Evolutionary conservation across 2,329 filamentous ascomycete genomes (phyloP), one percentile per base, ranked within the genome.

Genomic region (Xylaria sp.): DNA sequence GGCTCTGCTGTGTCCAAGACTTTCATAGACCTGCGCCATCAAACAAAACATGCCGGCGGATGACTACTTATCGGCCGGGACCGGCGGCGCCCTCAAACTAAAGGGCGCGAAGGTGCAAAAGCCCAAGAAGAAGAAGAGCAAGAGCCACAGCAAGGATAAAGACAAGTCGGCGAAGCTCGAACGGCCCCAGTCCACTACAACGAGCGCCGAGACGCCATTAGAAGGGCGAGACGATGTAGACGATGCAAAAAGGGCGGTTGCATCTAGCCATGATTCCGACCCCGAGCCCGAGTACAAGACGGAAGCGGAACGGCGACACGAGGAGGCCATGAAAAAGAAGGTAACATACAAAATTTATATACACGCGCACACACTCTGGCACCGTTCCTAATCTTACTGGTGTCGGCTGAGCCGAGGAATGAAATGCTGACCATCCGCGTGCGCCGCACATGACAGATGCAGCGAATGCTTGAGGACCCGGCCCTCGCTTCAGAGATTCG

Each of bases 251-350:
- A 76, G 79, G 47, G 79, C 80, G 18, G 68, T 72, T 32, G 13
- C 44, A 21, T 37, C 63, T 23, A 73, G 75, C 10, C 65, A 76
- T 68, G 76, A 73, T 9, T 77, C 79, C 0, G 75, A 79, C 1
- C 76, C 47, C 55, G 65, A 64, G 55, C 54, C 73, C 75, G 70
- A 78, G 63, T 80, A 78, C 69, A 97, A 97, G 85, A 98, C 95
- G 0, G 93, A 97, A 71, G 89, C 94, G 1, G 93, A 99, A 82
- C 85, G 86, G 73, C 86, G 90, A 53, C 89, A 96, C 76, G 93
- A 97, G 73, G 95, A 98, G 82, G 86, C 88, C 75, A 89, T 91
- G 79, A 87, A 89, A 79, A 96, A 93, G 82, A 88, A 93, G 84
- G 93, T 93, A 54, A 61, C 5, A 4, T 37, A 55, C 42, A 44